A percentile compares a stretch with the other conserved stretches of the same genome.
phyloP scores from a whole-genome alignment of 2,329 filamentous ascomycete genomes.

The Berkeleyomyces rouxiae region DNA sequence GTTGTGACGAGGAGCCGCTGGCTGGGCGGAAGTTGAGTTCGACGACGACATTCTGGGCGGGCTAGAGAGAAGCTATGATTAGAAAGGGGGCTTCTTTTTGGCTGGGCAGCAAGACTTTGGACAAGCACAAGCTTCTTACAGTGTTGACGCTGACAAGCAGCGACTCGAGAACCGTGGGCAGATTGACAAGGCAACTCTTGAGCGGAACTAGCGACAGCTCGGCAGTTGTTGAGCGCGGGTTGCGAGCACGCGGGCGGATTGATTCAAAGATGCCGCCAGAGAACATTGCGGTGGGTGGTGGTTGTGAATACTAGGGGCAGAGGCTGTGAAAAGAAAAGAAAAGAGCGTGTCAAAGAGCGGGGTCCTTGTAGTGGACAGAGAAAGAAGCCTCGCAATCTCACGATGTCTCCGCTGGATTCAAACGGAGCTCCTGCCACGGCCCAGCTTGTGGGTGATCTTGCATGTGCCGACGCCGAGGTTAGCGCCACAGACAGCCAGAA shows the following conservation, averaged over 20 bases:
- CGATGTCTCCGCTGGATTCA: not conserved
- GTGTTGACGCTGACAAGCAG: slow-evolving; percentile 80
- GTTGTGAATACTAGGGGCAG: not conserved
- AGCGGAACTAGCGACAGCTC: slow-evolving; percentile 76
- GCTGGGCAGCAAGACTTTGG: not conserved
- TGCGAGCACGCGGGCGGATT: slow-evolving; percentile 22
- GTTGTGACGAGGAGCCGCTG: slow-evolving; percentile 25
- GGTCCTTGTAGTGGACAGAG: not conserved
- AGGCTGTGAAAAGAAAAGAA: not conserved
- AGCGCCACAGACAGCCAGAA: slow-evolving; percentile 3
- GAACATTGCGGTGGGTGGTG: slow-evolving; percentile 9
- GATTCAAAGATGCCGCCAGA: slow-evolving; percentile 11
- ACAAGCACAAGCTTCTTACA: slow-evolving; percentile 33
- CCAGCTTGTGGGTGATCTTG: not conserved
- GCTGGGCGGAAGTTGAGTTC: slow-evolving; percentile 57
- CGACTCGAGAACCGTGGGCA: slow-evolving; percentile 69
- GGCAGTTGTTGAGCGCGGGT: slow-evolving; percentile 49
- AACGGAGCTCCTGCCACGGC: not conserved
- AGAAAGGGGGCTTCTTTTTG: slow-evolving; percentile 14
- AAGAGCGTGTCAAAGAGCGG: not conserved
- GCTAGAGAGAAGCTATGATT: slow-evolving; percentile 29
- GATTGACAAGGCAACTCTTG: slow-evolving; percentile 88
- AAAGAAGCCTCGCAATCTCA: not conserved
- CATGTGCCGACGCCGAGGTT: slow-evolving; percentile 13
- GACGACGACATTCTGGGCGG: slow-evolving; percentile 89